Evolutionary conservation across 2,329 filamentous ascomycete genomes (phyloP), one percentile per base, ranked within the genome.

Genomic region (Chaetomiaceae sp.): DNA sequence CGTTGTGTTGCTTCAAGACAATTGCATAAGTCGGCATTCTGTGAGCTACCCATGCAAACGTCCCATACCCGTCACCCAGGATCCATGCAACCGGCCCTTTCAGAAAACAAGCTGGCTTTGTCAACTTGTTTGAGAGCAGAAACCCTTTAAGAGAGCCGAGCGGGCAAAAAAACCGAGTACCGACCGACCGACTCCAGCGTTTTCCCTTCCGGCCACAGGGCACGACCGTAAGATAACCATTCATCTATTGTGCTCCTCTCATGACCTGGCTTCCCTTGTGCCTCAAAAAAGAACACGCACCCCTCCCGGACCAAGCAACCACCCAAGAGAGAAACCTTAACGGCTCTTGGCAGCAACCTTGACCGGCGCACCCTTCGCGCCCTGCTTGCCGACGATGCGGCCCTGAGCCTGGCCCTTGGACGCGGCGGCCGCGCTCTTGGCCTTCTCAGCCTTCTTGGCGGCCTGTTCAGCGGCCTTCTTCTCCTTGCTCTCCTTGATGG

Each of bases 381-480:
- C 90, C 84, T 96, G 90, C 89, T 99, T 99, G 85, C 90, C 91
- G 74, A 86, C 80, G 73, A 95, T 89, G 75, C 88, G 85, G 49
- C 62, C 62, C 69, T 77, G 74, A 65, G 82, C 80, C 79, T 90
- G 83, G 71, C 90, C 91, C 79, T 89, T 87, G 72, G 85, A 77
- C 65, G 85, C 82, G 59, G 65, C 68, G 65, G 87, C 82, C 63
- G 91, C 91, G 70, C 67, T 80, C 89, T 97, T 97, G 69, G 94
- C 94, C 90, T 99, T 99, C 79, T 97, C 91, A 57, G 89, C 88
- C 89, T 97, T 99, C 90, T 97, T 99, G 75, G 84, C 85, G 73
- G 84, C 88, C 76, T 89, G 86, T 60, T 84, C 82, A 61, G 85
- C 90, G 64, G 85, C 79, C 83, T 95, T 95, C 90, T 97, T 96